phyloP scores from a whole-genome alignment of 208 protist species.

The Naegleria lovaniensis region DNA sequence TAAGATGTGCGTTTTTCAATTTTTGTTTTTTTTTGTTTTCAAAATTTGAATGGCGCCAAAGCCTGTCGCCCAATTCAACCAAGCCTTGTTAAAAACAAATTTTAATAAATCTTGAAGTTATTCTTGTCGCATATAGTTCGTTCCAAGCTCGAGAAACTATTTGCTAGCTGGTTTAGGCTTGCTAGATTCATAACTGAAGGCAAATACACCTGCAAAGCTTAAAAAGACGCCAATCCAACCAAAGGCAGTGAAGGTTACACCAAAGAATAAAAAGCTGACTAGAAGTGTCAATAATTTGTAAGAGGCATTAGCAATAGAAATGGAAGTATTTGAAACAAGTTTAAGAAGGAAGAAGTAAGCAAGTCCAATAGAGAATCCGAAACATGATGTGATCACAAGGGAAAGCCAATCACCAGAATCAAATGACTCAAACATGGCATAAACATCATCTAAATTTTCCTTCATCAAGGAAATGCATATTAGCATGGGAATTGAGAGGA shows the following conservation, averaged over 20 bases:
- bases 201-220: not conserved
- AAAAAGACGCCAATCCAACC: not conserved
- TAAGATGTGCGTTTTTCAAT: too few relatives aligned
- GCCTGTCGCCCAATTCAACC: too few relatives aligned
- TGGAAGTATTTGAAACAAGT: not conserved
- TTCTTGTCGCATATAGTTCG: too few relatives aligned
- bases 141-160: too few relatives aligned
- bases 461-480: not conserved
- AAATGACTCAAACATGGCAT: not conserved
- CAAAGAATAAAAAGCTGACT: not conserved
- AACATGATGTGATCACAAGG: not conserved
- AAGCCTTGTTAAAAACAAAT: too few relatives aligned
- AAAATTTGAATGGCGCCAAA: too few relatives aligned
- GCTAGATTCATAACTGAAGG: not conserved
- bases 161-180: not conserved
- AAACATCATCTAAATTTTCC: not conserved
- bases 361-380: not conserved
- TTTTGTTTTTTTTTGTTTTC: too few relatives aligned
- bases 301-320: not conserved
- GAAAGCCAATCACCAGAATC: not conserved
- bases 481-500: not conserved
- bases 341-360: not conserved
- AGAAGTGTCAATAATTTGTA: not conserved
- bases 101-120: too few relatives aligned
- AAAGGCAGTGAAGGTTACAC: not conserved